A percentile compares a stretch with the other conserved stretches of the same genome.
phyloP scores from a whole-genome alignment of 176 grass and related monocot genomes.

The Lolium perenne region DNA sequence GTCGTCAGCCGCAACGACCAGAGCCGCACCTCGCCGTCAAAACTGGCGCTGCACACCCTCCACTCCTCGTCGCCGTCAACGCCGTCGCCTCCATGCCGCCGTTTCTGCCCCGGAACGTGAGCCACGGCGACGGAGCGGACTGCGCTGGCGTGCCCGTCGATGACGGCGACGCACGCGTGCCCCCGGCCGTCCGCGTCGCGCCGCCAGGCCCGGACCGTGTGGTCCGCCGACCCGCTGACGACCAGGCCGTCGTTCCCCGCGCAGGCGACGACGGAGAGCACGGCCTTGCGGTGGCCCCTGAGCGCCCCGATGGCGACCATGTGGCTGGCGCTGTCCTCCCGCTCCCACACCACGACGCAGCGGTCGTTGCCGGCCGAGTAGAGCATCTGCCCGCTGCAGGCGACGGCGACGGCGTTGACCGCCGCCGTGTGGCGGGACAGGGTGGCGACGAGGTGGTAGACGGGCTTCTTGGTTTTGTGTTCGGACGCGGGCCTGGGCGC shows the following conservation, averaged over 20 bases:
- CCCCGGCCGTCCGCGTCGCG: slow-evolving; percentile 49
- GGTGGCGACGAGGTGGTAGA: slow-evolving; percentile 62
- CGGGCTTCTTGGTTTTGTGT: slow-evolving; percentile 18
- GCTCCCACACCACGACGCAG: slow-evolving; percentile 84
- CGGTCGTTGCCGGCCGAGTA: slow-evolving; percentile 84
- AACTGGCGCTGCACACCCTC: slow-evolving; percentile 72
- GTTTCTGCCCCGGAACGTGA: not conserved
- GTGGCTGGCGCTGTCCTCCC: slow-evolving; percentile 78
- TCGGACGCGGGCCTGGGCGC: slow-evolving; percentile 16
- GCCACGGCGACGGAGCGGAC: slow-evolving; percentile 65
- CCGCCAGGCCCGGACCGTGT: slow-evolving; percentile 75
- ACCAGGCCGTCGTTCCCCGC: slow-evolving; percentile 54
- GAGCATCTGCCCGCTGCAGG: slow-evolving; percentile 46
- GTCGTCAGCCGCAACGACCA: slow-evolving; percentile 68
- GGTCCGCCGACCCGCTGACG: slow-evolving; percentile 83
- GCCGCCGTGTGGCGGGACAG: slow-evolving; percentile 70
- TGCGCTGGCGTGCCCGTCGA: slow-evolving; percentile 55
- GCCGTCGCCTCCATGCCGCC: not conserved
- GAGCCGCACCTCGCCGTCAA: slow-evolving; percentile 79
- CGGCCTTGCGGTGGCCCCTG: slow-evolving; percentile 67
- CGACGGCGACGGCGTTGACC: slow-evolving; percentile 82
- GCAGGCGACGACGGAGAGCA: slow-evolving; percentile 78
- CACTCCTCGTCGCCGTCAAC: slow-evolving; percentile 48
- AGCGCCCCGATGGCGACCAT: slow-evolving; percentile 68
- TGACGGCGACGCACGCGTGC: slow-evolving; percentile 62